These are phyloP conservation scores for Trebouxia gelatinosa DNA, from an alignment of 163 green algal genomes.

Conservation along the genomic window DNA sequence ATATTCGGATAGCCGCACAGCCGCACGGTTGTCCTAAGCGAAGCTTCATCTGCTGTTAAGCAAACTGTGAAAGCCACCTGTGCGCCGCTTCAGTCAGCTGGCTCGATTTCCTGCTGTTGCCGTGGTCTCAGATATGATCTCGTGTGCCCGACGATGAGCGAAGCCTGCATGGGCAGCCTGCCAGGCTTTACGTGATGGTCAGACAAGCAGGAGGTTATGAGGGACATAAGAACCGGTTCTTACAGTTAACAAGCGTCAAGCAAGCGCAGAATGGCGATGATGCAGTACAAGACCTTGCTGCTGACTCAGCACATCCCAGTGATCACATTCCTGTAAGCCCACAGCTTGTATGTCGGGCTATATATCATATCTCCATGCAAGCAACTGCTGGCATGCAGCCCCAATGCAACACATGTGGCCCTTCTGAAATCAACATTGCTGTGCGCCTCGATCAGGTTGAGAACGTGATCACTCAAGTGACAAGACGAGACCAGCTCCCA, in stretches of 20 bases:
- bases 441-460: background rate
- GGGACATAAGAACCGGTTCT: constrained; percentile 16
- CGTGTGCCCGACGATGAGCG: too few species aligned
- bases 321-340: constrained; percentile 17
- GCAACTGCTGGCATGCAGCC: background rate
- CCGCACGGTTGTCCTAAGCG: too few species aligned
- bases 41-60: too few species aligned
- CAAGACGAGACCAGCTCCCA: constrained; percentile 24
- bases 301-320: constrained; percentile 10
- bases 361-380: background rate
- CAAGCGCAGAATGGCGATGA: constrained; percentile 12
- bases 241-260: constrained; percentile 14
- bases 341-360: background rate
- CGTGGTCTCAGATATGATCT: too few species aligned
- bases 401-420: background rate
- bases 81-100: too few species aligned
- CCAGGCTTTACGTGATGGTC: constrained; percentile 11
- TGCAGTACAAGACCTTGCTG: constrained; percentile 13
- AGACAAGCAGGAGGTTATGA: constrained; percentile 28
- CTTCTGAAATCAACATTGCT: background rate
- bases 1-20: too few species aligned
- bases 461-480: constrained; percentile 27
- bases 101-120: too few species aligned
- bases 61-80: too few species aligned
- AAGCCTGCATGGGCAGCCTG: constrained; percentile 18